These are phyloP conservation scores for Mucor indicus DNA, from an alignment of 371 early-diverging fungal species.

Conservation along the genomic window DNA sequence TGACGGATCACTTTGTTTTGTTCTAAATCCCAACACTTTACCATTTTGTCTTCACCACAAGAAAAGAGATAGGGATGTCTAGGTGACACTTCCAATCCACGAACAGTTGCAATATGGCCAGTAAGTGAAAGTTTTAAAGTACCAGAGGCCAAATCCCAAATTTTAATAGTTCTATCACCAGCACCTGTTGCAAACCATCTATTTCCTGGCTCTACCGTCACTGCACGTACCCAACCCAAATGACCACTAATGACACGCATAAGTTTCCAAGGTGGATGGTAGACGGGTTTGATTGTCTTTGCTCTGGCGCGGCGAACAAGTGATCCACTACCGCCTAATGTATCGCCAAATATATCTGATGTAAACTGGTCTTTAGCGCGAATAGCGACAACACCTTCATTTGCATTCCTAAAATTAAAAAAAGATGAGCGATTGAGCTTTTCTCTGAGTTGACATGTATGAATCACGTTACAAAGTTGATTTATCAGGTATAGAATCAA, in stretches of 20 bases:
- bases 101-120: conserved; percentile 94
- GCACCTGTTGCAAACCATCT: conserved; percentile 98
- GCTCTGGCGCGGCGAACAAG: conserved; percentile 60
- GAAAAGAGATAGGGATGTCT: conserved; percentile 97
- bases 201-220: conserved; percentile 93
- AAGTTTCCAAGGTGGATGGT: conserved; percentile 99
- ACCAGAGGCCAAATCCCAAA: conserved; percentile 98
- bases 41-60: conserved; percentile 95
- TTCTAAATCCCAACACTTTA: conserved; percentile 98
- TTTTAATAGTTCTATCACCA: conserved; percentile 96
- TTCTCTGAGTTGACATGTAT: no score
- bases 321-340: conserved; percentile 49
- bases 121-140: conserved; percentile 92
- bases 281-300: conserved; percentile 67
- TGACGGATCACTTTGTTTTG: conserved; percentile 97
- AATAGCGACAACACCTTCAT: conserved; percentile 44
- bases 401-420: conserved; percentile 3
- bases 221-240: conserved; percentile 93
- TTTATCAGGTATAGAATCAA: conserved; percentile 40
- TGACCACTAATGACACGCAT: conserved; percentile 97
- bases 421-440: no score
- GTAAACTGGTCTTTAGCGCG: conserved; percentile 43
- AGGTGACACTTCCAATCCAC: conserved; percentile 90
- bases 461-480: conserved; percentile 11
- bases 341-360: conserved; percentile 49